Base-by-base conservation (phyloP, 106 monocot species). In the Acanthochlamys bracteata region DNA sequence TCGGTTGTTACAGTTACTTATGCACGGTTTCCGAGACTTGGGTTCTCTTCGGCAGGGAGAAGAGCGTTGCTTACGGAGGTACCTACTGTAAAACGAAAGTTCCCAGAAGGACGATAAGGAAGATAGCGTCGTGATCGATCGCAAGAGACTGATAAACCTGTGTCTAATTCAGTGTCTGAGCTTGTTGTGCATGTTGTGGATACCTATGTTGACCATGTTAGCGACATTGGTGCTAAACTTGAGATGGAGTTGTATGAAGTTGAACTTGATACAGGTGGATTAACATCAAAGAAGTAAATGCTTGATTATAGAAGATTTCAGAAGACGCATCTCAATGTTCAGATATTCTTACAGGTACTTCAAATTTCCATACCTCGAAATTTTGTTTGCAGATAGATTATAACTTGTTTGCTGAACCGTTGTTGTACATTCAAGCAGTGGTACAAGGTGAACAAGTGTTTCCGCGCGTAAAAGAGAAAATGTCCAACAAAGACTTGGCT, bases 381-480 rank as follows among this genome's bases (percentile, higher is more conserved):
- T n/a, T n/a, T n/a, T n/a, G n/a, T n/a, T n/a, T n/a, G n/a, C n/a
- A n/a, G n/a, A n/a, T n/a, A n/a, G n/a, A n/a, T n/a, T n/a, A n/a
- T n/a, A n/a, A n/a, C n/a, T n/a, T n/a, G n/a, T n/a, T n/a, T n/a
- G n/a, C n/a, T n/a, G n/a, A n/a, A n/a, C n/a, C n/a, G n/a, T n/a
- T n/a, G n/a, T n/a, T n/a, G n/a, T n/a, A n/a, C n/a, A n/a, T n/a
- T n/a, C 72, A 94, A 89, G 84, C 84, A 24, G 90, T 90, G 70
- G 79, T 90, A 61, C 90, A 96, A 68, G 90, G 95, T 9, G 95
- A 96, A 42, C 95, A 96, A 83, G 88, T 96, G 20, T 96, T 90
- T 60, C 95, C 90, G 24, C 80, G 95, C 0, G 84, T 96, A 2
- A 96, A 96, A 74, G 95, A 96, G 64, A 96, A n/a, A 96, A 77